Percentiles rank a stretch among this genome's conserved stretches.
phyloP scores from a whole-genome alignment of 331 rosid species.

The Pyrus hybrid region DNA sequence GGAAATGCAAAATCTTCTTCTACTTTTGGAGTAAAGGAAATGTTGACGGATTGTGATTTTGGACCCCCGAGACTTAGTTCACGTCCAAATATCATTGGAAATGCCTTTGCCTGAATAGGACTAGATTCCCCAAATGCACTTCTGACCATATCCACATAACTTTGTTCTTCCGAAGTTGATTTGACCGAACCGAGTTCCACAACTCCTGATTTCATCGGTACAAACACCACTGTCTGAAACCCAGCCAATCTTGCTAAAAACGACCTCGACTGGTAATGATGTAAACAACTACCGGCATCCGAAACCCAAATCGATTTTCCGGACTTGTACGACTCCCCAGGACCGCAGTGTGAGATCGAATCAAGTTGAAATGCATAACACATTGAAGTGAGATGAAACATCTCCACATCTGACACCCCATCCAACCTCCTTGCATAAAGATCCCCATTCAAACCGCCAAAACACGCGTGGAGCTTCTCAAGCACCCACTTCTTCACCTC shows the following conservation, averaged over 20 bases:
- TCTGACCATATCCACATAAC: constrained; percentile 44
- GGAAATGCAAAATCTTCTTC: too few species aligned
- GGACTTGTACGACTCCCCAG: constrained; percentile 59
- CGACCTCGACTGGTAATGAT: constrained; percentile 54
- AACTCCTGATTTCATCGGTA: constrained; percentile 76
- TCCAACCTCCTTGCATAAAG: constrained; percentile 29
- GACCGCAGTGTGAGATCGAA: constrained; percentile 30
- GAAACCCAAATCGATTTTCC: constrained; percentile 62
- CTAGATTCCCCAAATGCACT: constrained; percentile 47
- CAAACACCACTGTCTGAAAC: constrained; percentile 63
- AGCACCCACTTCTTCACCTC: constrained; percentile 56
- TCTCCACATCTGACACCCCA: too few species aligned
- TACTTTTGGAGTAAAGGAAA: constrained; percentile 77
- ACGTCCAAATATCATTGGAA: constrained; percentile 80
- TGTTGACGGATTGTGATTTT: constrained; percentile 61
- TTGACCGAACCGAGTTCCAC: constrained; percentile 71
- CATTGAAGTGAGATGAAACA: constrained; percentile 67
- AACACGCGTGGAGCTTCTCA: constrained; percentile 54
- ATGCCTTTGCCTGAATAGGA: constrained; percentile 52
- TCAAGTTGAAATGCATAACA: constrained; percentile 51
- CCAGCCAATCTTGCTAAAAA: constrained; percentile 59
- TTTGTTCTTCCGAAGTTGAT: constrained; percentile 57
- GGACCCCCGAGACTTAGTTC: constrained; percentile 73
- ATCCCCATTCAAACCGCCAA: constrained; percentile 39
- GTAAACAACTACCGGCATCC: constrained; percentile 39